Percentiles rank a stretch among this genome's conserved stretches.
These are phyloP conservation scores for Yarrowia sp. DNA, from an alignment of 805 yeast species.

Conservation along the genomic window DNA sequence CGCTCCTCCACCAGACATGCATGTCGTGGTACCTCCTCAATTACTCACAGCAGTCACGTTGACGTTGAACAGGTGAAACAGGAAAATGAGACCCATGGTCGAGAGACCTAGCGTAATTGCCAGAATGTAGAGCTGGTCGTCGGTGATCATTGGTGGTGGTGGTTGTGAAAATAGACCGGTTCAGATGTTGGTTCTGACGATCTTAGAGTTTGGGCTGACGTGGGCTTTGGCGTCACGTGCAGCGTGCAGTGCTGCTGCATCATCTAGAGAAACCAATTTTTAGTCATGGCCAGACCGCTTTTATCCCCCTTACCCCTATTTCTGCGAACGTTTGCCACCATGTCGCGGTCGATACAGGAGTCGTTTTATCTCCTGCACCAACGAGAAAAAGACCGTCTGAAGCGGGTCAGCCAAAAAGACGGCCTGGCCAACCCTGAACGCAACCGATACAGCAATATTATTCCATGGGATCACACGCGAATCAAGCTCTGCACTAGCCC, in stretches of 20 bases:
- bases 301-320: neutral
- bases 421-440: constrained; percentile 36
- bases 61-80: constrained; percentile 55
- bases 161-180: neutral
- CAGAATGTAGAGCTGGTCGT: constrained; percentile 69
- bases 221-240: constrained; percentile 22
- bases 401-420: constrained; percentile 11
- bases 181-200: neutral
- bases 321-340: neutral
- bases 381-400: neutral
- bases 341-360: neutral
- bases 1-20: neutral
- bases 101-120: constrained; percentile 72
- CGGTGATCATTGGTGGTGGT: constrained; percentile 64
- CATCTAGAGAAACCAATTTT: neutral
- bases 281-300: neutral
- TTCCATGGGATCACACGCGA: constrained; percentile 64
- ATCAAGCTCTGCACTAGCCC: constrained; percentile 42
- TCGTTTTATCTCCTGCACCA: neutral
- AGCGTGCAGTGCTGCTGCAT: constrained; percentile 8
- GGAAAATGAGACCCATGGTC: constrained; percentile 66
- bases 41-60: constrained; percentile 21
- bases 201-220: constrained; percentile 24
- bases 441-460: constrained; percentile 61
- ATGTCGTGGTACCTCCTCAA: neutral